These are phyloP conservation scores for Solanum hybrid DNA, from an alignment of 305 asterid genomes.

Conservation along the genomic window DNA sequence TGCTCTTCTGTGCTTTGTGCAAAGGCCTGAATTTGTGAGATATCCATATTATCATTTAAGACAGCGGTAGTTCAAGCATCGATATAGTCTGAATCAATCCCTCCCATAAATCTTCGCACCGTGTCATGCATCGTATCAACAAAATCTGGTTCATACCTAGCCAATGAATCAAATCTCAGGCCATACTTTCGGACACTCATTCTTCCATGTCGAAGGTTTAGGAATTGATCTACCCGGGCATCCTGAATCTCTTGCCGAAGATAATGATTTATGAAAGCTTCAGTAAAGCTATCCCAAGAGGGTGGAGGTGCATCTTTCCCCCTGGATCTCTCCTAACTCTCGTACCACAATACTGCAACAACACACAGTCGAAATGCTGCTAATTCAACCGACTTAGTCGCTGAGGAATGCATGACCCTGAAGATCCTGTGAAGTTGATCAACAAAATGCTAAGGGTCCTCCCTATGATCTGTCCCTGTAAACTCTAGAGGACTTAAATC, in stretches of 20 bases:
- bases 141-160: background rate
- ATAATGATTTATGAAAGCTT: background rate
- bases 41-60: background rate
- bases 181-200: background rate
- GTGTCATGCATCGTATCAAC: background rate
- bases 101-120: background rate
- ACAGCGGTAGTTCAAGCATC: background rate
- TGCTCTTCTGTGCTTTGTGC: background rate
- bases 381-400: background rate
- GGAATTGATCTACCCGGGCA: background rate
- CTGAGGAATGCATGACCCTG: background rate
- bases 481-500: background rate
- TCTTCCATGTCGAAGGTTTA: background rate
- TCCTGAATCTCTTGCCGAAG: background rate
- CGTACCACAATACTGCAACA: background rate
- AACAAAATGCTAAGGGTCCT: background rate
- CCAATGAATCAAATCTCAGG: background rate
- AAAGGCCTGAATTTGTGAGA: background rate
- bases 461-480: background rate
- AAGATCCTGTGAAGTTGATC: background rate
- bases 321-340: background rate
- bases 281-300: background rate
- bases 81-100: background rate
- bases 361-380: background rate
- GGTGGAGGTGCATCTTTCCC: background rate